These are phyloP conservation scores for Salix dunnii DNA, from an alignment of 345 rosid genomes.

Conservation along the genomic window DNA sequence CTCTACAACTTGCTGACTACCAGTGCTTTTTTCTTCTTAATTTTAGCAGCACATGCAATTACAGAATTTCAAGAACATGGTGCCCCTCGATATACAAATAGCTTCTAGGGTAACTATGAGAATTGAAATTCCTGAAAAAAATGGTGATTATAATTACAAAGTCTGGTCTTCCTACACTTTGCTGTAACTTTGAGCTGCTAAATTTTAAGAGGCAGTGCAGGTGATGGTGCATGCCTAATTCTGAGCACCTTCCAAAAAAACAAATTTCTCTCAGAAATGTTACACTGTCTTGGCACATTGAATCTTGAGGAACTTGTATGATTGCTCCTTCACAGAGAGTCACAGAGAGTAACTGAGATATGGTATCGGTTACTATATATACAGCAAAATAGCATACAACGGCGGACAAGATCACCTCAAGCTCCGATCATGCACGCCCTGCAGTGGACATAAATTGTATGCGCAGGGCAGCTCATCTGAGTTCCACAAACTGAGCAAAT, in stretches of 20 bases:
- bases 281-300: slow-evolving; percentile 16
- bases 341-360: slow-evolving; percentile 13
- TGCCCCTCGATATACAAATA: too few species aligned
- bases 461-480: background rate
- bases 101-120: too few species aligned
- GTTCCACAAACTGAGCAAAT: background rate
- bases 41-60: too few species aligned
- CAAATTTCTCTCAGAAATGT: background rate
- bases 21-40: too few species aligned
- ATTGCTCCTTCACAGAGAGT: slow-evolving; percentile 24
- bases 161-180: too few species aligned
- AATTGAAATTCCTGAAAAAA: too few species aligned
- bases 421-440: background rate
- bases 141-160: too few species aligned
- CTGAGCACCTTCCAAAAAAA: background rate
- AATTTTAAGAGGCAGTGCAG: background rate
- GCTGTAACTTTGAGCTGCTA: too few species aligned
- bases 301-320: slow-evolving; percentile 23
- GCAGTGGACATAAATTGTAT: slow-evolving; percentile 2
- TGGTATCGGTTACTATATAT: slow-evolving; percentile 8
- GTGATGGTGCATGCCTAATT: background rate
- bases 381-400: slow-evolving; percentile 31
- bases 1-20: too few species aligned
- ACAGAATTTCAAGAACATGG: too few species aligned
- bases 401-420: slow-evolving; percentile 16